phyloP scores from a whole-genome alignment of 495 filamentous ascomycete species.

The Stereocaulon alpinum region DNA sequence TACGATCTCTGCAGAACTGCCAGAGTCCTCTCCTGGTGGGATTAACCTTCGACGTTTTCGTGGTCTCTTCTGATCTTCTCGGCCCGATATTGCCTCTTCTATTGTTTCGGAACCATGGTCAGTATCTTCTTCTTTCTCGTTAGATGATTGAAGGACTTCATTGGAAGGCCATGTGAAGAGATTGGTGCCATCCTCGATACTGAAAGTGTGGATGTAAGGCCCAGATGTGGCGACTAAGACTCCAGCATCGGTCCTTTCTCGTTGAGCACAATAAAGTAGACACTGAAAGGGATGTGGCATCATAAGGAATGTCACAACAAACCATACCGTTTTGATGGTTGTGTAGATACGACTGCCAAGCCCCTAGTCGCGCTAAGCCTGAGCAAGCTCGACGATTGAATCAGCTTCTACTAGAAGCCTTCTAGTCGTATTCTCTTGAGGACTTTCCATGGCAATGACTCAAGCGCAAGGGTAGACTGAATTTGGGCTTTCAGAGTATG shows the following conservation, averaged over 20 bases:
- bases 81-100: background rate
- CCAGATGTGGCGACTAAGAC: slow-evolving; percentile 48
- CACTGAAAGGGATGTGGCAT: slow-evolving; percentile 46
- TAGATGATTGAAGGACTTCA: slow-evolving; percentile 18
- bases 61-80: slow-evolving; percentile 32
- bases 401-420: too few relatives aligned
- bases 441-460: too few relatives aligned
- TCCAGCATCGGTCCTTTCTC: slow-evolving; percentile 24
- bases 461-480: too few relatives aligned
- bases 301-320: background rate
- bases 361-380: too few relatives aligned
- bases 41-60: slow-evolving; percentile 44
- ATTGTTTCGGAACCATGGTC: background rate
- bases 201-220: slow-evolving; percentile 42
- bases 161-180: slow-evolving; percentile 42
- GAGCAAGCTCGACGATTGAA: too few relatives aligned
- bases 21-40: slow-evolving; percentile 18
- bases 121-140: slow-evolving; percentile 11
- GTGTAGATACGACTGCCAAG: too few relatives aligned
- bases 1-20: slow-evolving; percentile 20
- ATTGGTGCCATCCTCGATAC: slow-evolving; percentile 32
- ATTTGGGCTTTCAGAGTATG: too few relatives aligned
- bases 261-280: slow-evolving; percentile 36
- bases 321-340: background rate
- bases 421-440: too few relatives aligned